phyloP scores from a whole-genome alignment of 2,329 filamentous ascomycete genomes.

The Cadophora sp. region DNA sequence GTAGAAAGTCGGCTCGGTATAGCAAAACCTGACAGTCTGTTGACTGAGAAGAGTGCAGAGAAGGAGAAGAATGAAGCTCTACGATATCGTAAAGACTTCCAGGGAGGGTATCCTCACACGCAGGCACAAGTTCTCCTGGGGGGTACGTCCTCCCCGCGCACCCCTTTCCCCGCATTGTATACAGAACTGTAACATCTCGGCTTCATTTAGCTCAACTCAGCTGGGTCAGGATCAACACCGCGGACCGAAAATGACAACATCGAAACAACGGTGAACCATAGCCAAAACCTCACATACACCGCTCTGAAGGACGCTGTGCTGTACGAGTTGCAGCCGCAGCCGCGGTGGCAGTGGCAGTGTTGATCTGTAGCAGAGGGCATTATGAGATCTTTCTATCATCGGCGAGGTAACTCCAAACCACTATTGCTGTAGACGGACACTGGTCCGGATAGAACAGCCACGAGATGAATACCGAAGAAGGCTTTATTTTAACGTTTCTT shows the following conservation, averaged over 20 bases:
- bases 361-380: conserved; percentile 10
- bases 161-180: conserved; percentile 4
- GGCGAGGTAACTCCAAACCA: background rate
- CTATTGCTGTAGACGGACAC: background rate
- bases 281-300: background rate
- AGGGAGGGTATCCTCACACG: background rate
- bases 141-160: background rate
- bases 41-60: background rate
- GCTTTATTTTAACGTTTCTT: conserved; percentile 1
- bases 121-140: background rate
- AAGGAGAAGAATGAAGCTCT: background rate
- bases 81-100: background rate
- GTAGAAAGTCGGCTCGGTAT: background rate
- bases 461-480: background rate
- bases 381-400: background rate
- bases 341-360: conserved; percentile 10
- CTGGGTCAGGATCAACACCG: background rate
- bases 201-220: background rate
- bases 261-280: conserved; percentile 8
- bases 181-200: background rate
- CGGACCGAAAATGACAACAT: background rate
- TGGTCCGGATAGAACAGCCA: background rate
- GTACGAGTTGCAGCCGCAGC: background rate
- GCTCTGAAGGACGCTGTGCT: background rate
- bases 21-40: background rate